Evolutionary conservation across 2,329 filamentous ascomycete species (phyloP).

Genomic region (Ascomycota sp.): DNA sequence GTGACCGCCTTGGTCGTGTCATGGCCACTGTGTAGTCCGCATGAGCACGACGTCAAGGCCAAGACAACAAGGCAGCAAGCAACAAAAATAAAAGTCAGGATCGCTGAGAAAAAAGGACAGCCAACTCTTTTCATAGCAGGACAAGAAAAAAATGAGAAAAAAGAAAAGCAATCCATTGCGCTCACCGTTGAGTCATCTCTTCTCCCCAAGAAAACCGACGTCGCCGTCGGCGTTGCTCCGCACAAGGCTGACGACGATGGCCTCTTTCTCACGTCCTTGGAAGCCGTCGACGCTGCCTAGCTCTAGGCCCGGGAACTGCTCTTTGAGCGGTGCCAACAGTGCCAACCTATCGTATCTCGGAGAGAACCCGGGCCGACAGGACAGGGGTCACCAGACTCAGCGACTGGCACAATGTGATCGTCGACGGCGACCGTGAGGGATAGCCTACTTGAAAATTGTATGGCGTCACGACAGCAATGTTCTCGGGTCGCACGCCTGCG

Average conservation of each 20-base stretch:
- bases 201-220: slow-evolving; percentile 85
- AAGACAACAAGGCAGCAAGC: no score
- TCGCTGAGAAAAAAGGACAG: no score
- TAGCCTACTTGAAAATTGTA: slow-evolving; percentile 92
- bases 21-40: slow-evolving; percentile 64
- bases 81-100: no score
- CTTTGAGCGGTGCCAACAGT: slow-evolving; percentile 60
- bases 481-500: slow-evolving; percentile 59
- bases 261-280: slow-evolving; percentile 93
- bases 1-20: slow-evolving; percentile 79
- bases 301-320: slow-evolving; percentile 66
- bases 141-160: no score
- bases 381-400: no score
- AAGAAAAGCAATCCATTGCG: slow-evolving; percentile 13
- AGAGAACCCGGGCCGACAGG: slow-evolving; percentile 2
- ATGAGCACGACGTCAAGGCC: no score
- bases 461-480: slow-evolving; percentile 85
- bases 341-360: no score
- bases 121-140: no score
- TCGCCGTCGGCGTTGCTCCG: slow-evolving; percentile 73
- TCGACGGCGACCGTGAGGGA: no score
- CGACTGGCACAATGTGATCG: no score
- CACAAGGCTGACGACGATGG: slow-evolving; percentile 81
- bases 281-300: slow-evolving; percentile 96
- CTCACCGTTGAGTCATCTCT: slow-evolving; percentile 77